These are phyloP conservation scores for Calocera viscosa DNA, from an alignment of 768 basidiomycete genomes.

Conservation along the genomic window DNA sequence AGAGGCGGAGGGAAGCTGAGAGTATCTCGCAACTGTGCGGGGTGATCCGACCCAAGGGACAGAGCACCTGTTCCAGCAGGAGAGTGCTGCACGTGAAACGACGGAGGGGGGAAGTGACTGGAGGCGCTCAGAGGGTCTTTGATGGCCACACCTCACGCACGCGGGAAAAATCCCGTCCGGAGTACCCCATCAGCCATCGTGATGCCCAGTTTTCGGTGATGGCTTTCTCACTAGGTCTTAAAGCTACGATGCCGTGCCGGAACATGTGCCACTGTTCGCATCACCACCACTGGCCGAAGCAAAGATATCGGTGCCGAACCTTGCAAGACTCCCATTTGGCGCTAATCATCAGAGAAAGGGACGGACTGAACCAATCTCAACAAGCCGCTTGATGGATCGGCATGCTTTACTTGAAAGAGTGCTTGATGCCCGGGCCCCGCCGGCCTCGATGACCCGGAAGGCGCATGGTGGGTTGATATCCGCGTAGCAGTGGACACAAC, in stretches of 20 bases:
- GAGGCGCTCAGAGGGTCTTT: slow-evolving; percentile 1
- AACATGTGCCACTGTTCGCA: background rate
- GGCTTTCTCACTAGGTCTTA: too few species aligned
- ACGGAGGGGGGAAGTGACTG: background rate
- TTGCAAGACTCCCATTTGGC: background rate
- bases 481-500: background rate
- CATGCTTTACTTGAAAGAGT: background rate
- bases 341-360: background rate
- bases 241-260: too few species aligned
- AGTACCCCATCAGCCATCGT: background rate
- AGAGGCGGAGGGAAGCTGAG: background rate
- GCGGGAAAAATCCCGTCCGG: background rate
- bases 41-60: slow-evolving; percentile 5
- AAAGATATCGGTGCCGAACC: background rate
- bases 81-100: background rate
- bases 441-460: background rate
- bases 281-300: background rate
- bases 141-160: background rate
- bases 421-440: background rate
- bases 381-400: background rate
- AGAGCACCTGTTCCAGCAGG: background rate
- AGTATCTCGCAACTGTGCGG: slow-evolving; percentile 2
- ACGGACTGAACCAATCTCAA: background rate
- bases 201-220: background rate
- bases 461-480: background rate